Conservation (phyloP, 129 eudicot genomes). For the Oenanthe sinensis region DNA sequence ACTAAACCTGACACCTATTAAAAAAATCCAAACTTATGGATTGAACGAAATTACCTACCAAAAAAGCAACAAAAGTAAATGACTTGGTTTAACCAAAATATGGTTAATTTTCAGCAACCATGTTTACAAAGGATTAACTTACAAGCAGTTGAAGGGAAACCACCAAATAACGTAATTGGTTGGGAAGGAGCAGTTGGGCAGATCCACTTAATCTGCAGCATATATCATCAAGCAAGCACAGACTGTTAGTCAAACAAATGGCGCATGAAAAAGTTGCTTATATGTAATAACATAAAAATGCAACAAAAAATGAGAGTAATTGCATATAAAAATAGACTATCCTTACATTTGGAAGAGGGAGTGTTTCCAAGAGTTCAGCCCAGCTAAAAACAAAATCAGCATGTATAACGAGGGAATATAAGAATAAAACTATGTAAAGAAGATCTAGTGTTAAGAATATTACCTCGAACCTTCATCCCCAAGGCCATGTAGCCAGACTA, state of each 20-base stretch:
- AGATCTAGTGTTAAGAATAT: not conserved
- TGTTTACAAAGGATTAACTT: conserved; percentile 23
- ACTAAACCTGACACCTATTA: not conserved
- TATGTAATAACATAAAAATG: not conserved
- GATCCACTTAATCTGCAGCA: conserved; percentile 85
- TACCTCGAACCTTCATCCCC: conserved; percentile 83
- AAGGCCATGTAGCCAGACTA: conserved; percentile 85
- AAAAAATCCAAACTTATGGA: not conserved
- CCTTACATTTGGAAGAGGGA: conserved; percentile 82
- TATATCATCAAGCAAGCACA: conserved; percentile 8
- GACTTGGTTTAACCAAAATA: not conserved
- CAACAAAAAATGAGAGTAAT: not conserved
- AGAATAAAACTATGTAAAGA: not conserved
- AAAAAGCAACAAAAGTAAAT: not conserved
- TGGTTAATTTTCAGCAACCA: not conserved
- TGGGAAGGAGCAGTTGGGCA: conserved; percentile 95
- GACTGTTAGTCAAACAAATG: not conserved
- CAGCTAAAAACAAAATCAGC: conserved; percentile 48
- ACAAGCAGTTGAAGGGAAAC: conserved; percentile 93
- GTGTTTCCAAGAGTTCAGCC: conserved; percentile 86
- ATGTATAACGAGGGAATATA: not conserved
- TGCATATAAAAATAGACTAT: not conserved
- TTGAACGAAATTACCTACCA: not conserved
- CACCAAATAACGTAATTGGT: conserved; percentile 81
- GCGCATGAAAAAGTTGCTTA: not conserved